A percentile compares a stretch with the other conserved stretches of the same genome.
Conservation (phyloP, 805 yeast species). For the Saturnispora ahearnii region DNA sequence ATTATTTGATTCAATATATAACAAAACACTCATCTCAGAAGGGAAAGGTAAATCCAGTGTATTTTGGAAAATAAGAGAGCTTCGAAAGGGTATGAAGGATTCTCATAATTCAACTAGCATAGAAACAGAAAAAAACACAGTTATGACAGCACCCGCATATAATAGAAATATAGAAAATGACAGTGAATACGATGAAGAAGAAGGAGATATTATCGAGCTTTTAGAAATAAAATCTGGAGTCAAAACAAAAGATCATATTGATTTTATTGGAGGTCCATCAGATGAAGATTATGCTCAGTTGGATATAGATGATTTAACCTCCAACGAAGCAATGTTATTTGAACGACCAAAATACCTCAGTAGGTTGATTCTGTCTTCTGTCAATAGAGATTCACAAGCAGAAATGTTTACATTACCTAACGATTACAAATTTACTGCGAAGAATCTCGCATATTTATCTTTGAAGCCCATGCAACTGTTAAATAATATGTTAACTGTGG, state of each 20-base stretch:
- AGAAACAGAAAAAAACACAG: neutral
- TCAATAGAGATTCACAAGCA: slow-evolving; percentile 16
- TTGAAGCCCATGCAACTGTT: slow-evolving; percentile 33
- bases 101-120: neutral
- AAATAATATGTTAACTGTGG: slow-evolving; percentile 21
- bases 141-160: neutral
- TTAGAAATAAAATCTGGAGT: neutral
- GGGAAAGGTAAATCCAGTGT: neutral
- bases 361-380: slow-evolving; percentile 18
- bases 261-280: slow-evolving; percentile 20
- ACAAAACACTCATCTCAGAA: neutral
- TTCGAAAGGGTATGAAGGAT: neutral
- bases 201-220: neutral
- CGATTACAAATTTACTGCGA: slow-evolving; percentile 42
- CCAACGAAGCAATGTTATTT: slow-evolving; percentile 22
- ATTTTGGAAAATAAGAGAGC: slow-evolving; percentile 2
- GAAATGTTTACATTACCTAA: slow-evolving; percentile 34
- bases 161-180: neutral
- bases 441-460: slow-evolving; percentile 37
- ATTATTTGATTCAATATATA: neutral
- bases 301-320: slow-evolving; percentile 1
- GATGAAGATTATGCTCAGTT: slow-evolving; percentile 16
- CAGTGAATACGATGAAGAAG: slow-evolving; percentile 5
- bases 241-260: slow-evolving; percentile 15
- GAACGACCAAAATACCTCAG: slow-evolving; percentile 16